Evolutionary conservation across 164 flowering plant genomes (phyloP), one percentile per base, ranked within the genome.

Genomic region (Tetracentron sinense): DNA sequence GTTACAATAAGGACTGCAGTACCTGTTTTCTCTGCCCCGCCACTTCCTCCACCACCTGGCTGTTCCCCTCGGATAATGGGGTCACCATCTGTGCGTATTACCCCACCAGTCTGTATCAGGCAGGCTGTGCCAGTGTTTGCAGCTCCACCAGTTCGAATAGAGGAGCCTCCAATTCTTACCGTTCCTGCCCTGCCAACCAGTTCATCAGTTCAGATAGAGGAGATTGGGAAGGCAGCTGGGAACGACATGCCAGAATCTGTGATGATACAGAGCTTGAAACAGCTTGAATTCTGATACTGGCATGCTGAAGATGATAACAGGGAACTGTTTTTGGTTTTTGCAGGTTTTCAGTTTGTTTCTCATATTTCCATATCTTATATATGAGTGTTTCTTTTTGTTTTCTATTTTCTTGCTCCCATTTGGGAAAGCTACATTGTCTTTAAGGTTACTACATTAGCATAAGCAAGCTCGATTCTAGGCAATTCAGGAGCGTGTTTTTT

Each of bases 1-100:
- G 97, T 94, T 62, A 86, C 93, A 3, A 77, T 89, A 54, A 85
- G 98, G 74, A 89, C 79, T 19, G 80, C 87, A 26, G 78, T 86
- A 27, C 98, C 98, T 38, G 88, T 82, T 50, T 89, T 77, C 76
- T 82, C 97, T 29, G 87, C 98, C 29, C 93, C 92, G 6, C 91
- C 83, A 15, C 70, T 64, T 21, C 86, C 82, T 11, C 77, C 75
- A 44, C 79, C 83, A 22, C 21, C 69, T 20, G 56, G 56, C 11
- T 57, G 53, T 26, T 57, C 76, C 25, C 68, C 81, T 42, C 85
- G 53, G 31, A 64, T 77, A 50, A 72, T 86, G 71, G 81, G 72
- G 52, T 58, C 68, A 6, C 72, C 75, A 14, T 66, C 70, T 17
- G 42, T 71, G 23, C 74, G 60, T 28, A 26, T 69, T 57, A 71